Percentiles rank a stretch among this genome's conserved stretches.
phyloP scores from a whole-genome alignment of 2,329 filamentous ascomycete genomes.

The Penicillium sp. region DNA sequence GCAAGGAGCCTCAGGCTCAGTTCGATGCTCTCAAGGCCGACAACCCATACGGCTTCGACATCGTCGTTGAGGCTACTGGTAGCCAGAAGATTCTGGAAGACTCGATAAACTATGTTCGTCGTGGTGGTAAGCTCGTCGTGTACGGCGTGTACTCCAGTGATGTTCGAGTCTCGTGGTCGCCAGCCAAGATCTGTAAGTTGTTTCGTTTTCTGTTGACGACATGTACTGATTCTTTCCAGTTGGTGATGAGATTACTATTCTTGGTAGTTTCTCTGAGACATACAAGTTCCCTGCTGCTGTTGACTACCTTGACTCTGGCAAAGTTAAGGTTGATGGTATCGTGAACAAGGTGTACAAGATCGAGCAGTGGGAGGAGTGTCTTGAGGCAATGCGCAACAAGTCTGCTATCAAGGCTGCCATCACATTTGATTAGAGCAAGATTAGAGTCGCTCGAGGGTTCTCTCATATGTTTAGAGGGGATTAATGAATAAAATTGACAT shows the following conservation, averaged over 20 bases:
- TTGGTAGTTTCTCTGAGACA: slow-evolving; percentile 72
- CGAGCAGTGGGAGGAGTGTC: slow-evolving; percentile 70
- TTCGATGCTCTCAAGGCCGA: slow-evolving; percentile 63
- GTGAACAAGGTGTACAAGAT: slow-evolving; percentile 73
- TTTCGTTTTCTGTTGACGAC: background rate
- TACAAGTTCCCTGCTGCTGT: slow-evolving; percentile 68
- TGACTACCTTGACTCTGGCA: slow-evolving; percentile 51
- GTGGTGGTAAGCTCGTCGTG: slow-evolving; percentile 70
- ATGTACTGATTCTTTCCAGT: slow-evolving; percentile 27
- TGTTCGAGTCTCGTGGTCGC: slow-evolving; percentile 66
- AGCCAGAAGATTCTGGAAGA: slow-evolving; percentile 69
- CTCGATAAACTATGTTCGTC: slow-evolving; percentile 69
- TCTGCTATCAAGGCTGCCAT: slow-evolving; percentile 74
- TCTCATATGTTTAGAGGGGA: background rate
- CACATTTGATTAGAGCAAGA: slow-evolving; percentile 59
- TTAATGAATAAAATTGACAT: slow-evolving; percentile 3
- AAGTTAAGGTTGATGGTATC: slow-evolving; percentile 60
- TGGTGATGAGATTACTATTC: slow-evolving; percentile 68
- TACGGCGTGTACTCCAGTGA: slow-evolving; percentile 69
- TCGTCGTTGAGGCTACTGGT: slow-evolving; percentile 71
- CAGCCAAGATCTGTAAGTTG: slow-evolving; percentile 67
- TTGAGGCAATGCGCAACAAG: slow-evolving; percentile 72
- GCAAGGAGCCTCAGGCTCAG: slow-evolving; percentile 56
- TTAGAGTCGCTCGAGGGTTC: background rate
- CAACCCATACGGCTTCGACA: slow-evolving; percentile 73